Base-by-base conservation (phyloP, 2,329 filamentous ascomycete species). In the Talaromyces sp. region DNA sequence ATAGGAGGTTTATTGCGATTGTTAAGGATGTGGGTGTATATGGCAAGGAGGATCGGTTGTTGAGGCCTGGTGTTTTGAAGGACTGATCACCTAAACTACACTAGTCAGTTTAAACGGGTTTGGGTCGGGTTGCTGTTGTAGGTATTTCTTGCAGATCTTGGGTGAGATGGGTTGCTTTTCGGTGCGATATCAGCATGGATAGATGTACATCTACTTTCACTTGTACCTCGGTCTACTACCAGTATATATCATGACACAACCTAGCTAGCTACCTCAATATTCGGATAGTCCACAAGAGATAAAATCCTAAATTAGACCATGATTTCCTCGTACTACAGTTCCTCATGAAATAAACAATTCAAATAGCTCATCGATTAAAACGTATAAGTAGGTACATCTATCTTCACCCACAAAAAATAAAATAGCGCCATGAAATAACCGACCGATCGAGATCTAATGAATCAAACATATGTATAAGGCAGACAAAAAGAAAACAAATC, bases 1-100 rank as follows among this genome's bases (percentile, higher is more conserved):
- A 79, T 64, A 72, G 73, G 13, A 70, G 70, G 43, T 81, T 81
- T 64, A 81, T 81, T 62, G 75, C 74, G 13, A 80, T 81, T 60
- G 79, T 81, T 50, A 80, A 80, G 68, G 76, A 79, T 45, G 78
- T 80, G 19, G 74, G 78, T 61, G 73, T 79, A 31, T 81, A 79
- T 64, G 76, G 76, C 4, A 80, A 80, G 65, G 75, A 77, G 60
- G 78, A 81, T 65, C 73, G 75, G 63, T 67, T 80, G 64, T 66
- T 81, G 60, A 74, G 78, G 16, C 79, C 79, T 24, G 78, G 76
- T 35, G 68, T 71, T 19, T 70, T 77, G 70, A 79, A 72, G 62
- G 73, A 73, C 39, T 59, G 10, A 56, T 37, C n/a, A 24, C 3
- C 33, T 6, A 2, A 13, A 4, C 8, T 22, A 11, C 27, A 31